phyloP scores from a whole-genome alignment of 768 basidiomycete genomes.

The Sistotremastrum niveocremeum region DNA sequence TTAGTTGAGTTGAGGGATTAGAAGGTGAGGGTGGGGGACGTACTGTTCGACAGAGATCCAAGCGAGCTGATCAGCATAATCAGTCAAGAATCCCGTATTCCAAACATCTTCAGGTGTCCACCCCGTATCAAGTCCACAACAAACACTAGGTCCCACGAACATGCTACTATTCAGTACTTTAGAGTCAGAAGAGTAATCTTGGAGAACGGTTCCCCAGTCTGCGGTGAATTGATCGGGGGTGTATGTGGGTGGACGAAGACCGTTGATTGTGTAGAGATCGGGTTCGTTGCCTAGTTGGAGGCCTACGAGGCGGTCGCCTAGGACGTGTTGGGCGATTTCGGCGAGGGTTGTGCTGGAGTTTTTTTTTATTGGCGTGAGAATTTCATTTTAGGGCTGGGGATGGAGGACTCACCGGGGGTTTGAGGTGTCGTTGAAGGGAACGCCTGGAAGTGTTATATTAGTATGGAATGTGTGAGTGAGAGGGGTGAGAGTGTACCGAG shows the following conservation, averaged over 20 bases:
- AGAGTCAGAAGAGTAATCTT: conserved; percentile 27
- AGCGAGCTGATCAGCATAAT: conserved; percentile 18
- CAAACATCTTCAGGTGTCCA: conserved; percentile 21
- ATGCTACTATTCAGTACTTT: conserved; percentile 28
- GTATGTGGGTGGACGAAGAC: conserved; percentile 16
- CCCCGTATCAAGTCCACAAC: too few species aligned
- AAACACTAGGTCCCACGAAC: conserved; percentile 49
- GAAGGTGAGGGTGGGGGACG: conserved; percentile 13
- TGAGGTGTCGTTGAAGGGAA: conserved; percentile 55
- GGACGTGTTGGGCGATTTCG: conserved; percentile 26
- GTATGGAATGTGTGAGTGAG: too few species aligned
- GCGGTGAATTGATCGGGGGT: conserved; percentile 9
- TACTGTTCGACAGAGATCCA: conserved; percentile 28
- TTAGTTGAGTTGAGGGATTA: conserved; percentile 9
- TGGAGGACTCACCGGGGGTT: conserved; percentile 23
- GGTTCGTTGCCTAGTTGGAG: conserved; percentile 53
- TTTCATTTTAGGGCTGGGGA: too few species aligned
- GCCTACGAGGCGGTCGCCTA: conserved; percentile 31
- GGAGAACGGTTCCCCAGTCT: conserved; percentile 31
- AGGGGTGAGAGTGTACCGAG: conserved; percentile 21
- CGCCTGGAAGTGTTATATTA: conserved; percentile 11
- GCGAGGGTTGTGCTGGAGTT: conserved; percentile 17
- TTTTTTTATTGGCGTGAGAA: too few species aligned
- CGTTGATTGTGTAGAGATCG: conserved; percentile 47
- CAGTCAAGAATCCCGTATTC: conserved; percentile 17